Evolutionary conservation across 2,329 filamentous ascomycete species (phyloP).

Genomic region (Trichoderma koningii): DNA sequence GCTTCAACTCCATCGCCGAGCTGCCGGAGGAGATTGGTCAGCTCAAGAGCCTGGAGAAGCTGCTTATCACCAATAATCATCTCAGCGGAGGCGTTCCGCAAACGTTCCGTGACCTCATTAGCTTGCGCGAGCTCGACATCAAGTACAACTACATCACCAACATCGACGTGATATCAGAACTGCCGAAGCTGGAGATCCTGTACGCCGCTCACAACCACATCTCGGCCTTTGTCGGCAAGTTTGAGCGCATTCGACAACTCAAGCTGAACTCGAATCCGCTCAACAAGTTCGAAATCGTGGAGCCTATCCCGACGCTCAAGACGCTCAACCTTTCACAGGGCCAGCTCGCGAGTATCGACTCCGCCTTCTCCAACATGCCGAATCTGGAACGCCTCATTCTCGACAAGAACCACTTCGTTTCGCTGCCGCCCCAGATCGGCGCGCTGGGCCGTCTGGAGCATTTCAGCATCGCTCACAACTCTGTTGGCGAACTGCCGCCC

Average conservation of each 20-base stretch:
- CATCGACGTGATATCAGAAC: slow-evolving; percentile 81
- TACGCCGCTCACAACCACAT: slow-evolving; percentile 92
- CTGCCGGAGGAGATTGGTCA: slow-evolving; percentile 78
- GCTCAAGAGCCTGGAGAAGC: slow-evolving; percentile 76
- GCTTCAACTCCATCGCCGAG: slow-evolving; percentile 85
- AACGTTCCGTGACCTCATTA: slow-evolving; percentile 71
- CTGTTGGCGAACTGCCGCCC: slow-evolving; percentile 76
- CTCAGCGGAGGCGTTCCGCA: slow-evolving; percentile 73
- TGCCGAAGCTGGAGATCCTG: slow-evolving; percentile 85
- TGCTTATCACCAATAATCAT: slow-evolving; percentile 95
- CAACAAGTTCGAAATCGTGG: slow-evolving; percentile 84
- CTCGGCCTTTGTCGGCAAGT: slow-evolving; percentile 86
- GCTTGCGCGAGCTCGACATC: slow-evolving; percentile 86
- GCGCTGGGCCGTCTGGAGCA: slow-evolving; percentile 81
- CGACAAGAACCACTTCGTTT: slow-evolving; percentile 95
- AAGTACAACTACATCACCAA: slow-evolving; percentile 89
- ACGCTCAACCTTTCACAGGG: slow-evolving; percentile 87
- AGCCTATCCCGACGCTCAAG: slow-evolving; percentile 77
- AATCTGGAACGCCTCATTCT: slow-evolving; percentile 85
- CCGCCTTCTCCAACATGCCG: slow-evolving; percentile 82
- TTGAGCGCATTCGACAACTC: slow-evolving; percentile 78
- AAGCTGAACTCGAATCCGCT: slow-evolving; percentile 94
- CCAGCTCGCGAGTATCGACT: slow-evolving; percentile 87
- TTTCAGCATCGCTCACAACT: slow-evolving; percentile 92
- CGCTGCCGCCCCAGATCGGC: slow-evolving; percentile 81